These are phyloP conservation scores for Fusarium coffeatum DNA, from an alignment of 2,329 filamentous ascomycete genomes.

Conservation along the genomic window DNA sequence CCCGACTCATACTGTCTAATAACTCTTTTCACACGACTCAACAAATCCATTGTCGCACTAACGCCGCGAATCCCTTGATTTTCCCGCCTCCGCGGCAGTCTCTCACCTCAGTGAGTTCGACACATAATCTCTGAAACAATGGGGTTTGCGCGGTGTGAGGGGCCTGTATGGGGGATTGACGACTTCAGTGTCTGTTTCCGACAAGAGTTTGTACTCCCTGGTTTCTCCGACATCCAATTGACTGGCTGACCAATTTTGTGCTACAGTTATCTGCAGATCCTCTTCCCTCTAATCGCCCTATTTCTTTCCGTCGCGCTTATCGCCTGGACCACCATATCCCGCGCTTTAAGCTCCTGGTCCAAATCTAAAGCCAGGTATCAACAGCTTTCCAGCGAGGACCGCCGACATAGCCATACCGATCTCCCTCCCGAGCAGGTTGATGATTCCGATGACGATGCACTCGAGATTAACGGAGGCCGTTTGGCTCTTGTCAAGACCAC, in stretches of 20 bases:
- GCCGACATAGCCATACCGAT: conserved; percentile 61
- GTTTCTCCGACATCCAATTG: not conserved
- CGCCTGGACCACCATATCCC: conserved; percentile 66
- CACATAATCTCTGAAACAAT: conserved; percentile 48
- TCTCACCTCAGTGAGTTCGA: conserved; percentile 35
- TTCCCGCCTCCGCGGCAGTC: conserved; percentile 22
- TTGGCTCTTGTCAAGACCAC: conserved; percentile 69
- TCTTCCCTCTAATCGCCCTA: conserved; percentile 81
- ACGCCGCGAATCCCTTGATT: conserved; percentile 10
- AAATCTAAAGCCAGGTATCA: conserved; percentile 65
- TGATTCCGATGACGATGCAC: conserved; percentile 67
- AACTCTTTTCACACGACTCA: conserved; percentile 6
- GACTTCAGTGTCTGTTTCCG: conserved; percentile 73
- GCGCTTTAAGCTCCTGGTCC: conserved; percentile 62
- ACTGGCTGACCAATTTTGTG: conserved; percentile 28
- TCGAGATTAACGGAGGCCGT: conserved; percentile 68
- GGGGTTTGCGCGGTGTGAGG: conserved; percentile 66
- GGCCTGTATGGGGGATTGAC: conserved; percentile 72
- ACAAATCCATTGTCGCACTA: conserved; percentile 16
- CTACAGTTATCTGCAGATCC: conserved; percentile 65
- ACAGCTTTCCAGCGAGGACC: conserved; percentile 59
- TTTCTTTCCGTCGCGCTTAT: conserved; percentile 77
- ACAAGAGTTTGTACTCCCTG: conserved; percentile 68
- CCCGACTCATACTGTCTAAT: conserved; percentile 5
- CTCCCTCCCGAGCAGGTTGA: conserved; percentile 59